phyloP scores from a whole-genome alignment of 805 yeast genomes.

The Yarrowia alimentaria region DNA sequence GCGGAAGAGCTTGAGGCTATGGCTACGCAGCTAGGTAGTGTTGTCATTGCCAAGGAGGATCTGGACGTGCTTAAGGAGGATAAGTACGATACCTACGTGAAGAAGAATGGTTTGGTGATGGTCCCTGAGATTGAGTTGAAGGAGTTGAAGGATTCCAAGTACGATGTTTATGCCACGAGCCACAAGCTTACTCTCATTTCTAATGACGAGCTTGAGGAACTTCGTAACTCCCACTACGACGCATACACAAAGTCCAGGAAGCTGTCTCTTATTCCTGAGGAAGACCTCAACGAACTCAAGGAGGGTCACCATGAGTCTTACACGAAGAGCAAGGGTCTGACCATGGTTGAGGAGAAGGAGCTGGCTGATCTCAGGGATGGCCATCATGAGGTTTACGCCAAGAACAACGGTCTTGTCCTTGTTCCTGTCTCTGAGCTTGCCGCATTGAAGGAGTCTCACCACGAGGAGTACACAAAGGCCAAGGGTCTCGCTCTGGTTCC shows the following conservation, averaged over 20 bases:
- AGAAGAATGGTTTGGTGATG: background rate
- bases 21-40: slow-evolving; percentile 21
- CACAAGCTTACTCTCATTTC: background rate
- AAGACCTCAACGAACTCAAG: background rate
- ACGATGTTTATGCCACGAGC: background rate
- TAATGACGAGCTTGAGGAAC: background rate
- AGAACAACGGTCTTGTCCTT: background rate
- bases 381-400: slow-evolving; percentile 4
- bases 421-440: slow-evolving; percentile 32
- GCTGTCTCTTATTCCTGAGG: background rate
- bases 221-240: background rate
- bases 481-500: background rate
- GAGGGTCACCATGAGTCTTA: slow-evolving; percentile 13
- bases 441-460: slow-evolving; percentile 6
- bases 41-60: slow-evolving; percentile 29
- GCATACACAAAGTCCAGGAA: background rate
- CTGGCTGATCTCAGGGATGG: slow-evolving; percentile 31
- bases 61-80: slow-evolving; percentile 14
- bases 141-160: slow-evolving; percentile 29
- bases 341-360: slow-evolving; percentile 31
- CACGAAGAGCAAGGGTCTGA: slow-evolving; percentile 31
- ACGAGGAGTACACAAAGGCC: background rate
- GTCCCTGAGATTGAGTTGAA: slow-evolving; percentile 32
- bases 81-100: background rate
- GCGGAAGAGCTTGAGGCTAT: slow-evolving; percentile 30